Base-by-base conservation (phyloP, 164 flowering plant genomes). In the Liriodendron chinense region DNA sequence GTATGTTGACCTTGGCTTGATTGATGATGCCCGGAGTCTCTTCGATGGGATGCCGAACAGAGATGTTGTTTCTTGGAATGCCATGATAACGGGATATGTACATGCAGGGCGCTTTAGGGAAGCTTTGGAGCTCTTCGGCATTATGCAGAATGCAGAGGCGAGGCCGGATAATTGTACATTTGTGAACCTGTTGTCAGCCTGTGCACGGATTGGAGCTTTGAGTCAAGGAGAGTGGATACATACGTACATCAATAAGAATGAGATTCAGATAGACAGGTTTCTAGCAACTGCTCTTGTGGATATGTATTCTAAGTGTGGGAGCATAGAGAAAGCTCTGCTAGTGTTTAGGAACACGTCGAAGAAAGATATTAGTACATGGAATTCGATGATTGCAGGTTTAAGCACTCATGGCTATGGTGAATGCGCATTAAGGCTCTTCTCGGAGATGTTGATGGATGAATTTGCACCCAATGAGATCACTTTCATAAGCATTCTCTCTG, bases 401-500 rank as follows among this genome's bases (percentile, higher is more conserved):
- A 88, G 88, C 34, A 53, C 77, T 75, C 90, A 89, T 78, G 92
- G 92, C 26, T 83, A 76, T 75, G 92, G 89, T 20, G 73, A 83
- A 43, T 80, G 85, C 56, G 76, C 90, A 49, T 70, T 89, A 75
- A 18, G 59, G 50, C 74, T 85, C 26, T 87, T 84, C 75, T 72
- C 81, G 68, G 77, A 84, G 62, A 86, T 89, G 92, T 71, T 1
- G 71, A 67, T 68, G 62, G 49, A 4, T 74, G 90, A 88, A 68
- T 67, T 80, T 28, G 53, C 70, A 66, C 90, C 89, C 9, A 87
- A 89, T 69, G 57, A 78, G 69, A 81, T 85, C 47, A 87, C 92
- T 24, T 63, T 86, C 34, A 86, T 85, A 49, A 85, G 87, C 23
- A 56, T 87, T 75, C 80, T 89, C 25, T 82, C 87, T 72, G 83